Evolutionary conservation across 75 land plant genomes (phyloP), one percentile per base, ranked within the genome.

Genomic region (Selaginella tamariscina): DNA sequence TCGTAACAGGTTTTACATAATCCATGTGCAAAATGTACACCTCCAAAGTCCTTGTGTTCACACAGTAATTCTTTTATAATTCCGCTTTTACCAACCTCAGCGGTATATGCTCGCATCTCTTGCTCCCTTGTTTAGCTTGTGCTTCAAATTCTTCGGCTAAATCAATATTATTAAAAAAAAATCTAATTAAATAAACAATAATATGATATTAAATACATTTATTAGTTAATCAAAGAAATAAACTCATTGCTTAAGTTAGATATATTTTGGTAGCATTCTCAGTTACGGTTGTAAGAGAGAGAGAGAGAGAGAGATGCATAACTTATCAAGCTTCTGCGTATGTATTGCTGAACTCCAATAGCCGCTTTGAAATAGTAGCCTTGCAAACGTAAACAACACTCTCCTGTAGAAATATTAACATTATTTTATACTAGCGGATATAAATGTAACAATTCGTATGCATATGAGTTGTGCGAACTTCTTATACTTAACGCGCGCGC

Each of bases 1-100:
- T 59, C 62, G 21, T 59, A 59, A n/a, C 62, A 59, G 62, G 5
- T 59, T 59, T 27, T 59, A n/a, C 62, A 59, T 2, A 59, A 21
- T 21, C 62, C 62, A 26, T 59, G 62, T 27, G 62, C 62, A n/a
- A 9, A 59, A n/a, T 59, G 62, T 59, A 8, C 18, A 59, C n/a
- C 62, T 59, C 62, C 62, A 8, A n/a, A 21, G 62, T 27, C 26
- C 26, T 59, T 59, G 26, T 59, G 62, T 23, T 59, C 62, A n/a
- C 62, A 59, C 5, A 59, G 62, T 9, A 59, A 9, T 27, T 59
- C 62, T n/a, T 21, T 59, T 9, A 59, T 59, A 59, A 26, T 23
- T n/a, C 62, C 26, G 24, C 23, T 59, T 2, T 27, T 27, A 2
- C 5, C 26, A 59, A 26, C 8, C 5, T 27, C 62, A 39, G 49